Conservation (phyloP, 306 rosid genomes). For the Chamaecrista fasciculata region DNA sequence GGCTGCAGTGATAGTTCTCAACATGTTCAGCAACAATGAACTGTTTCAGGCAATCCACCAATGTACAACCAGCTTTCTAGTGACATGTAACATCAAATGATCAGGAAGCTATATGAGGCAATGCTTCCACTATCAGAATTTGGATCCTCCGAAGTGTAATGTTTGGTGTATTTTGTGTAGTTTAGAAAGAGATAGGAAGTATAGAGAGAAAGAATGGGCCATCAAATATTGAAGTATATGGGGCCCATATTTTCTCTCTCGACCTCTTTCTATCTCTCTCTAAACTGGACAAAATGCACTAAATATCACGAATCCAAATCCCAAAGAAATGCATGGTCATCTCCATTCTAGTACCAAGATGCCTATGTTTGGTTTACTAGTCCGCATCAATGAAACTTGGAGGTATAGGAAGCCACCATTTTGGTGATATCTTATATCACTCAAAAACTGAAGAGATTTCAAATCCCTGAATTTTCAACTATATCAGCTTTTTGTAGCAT, state of each 20-base stretch:
- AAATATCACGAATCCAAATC: too few relatives aligned
- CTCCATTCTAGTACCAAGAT: not conserved
- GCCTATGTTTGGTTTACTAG: not conserved
- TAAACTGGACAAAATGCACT: too few relatives aligned
- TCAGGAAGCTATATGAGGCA: constrained; percentile 11
- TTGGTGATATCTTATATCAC: not conserved
- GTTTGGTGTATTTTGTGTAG: too few relatives aligned
- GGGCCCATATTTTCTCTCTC: too few relatives aligned
- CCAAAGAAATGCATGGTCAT: constrained; percentile 13
- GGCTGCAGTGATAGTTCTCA: constrained; percentile 74
- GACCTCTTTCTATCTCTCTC: too few relatives aligned
- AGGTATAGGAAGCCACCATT: not conserved
- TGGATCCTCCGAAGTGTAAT: too few relatives aligned
- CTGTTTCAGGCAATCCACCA: constrained; percentile 80
- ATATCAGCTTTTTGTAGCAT: not conserved
- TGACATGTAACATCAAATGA: constrained; percentile 18
- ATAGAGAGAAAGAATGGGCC: too few relatives aligned
- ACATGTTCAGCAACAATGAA: constrained; percentile 75
- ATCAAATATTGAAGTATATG: too few relatives aligned
- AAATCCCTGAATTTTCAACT: not conserved
- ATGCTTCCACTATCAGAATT: not conserved
- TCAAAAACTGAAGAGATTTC: not conserved
- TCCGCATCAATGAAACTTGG: not conserved
- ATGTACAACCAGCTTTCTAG: constrained; percentile 59
- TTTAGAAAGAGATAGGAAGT: too few relatives aligned